Evolutionary conservation across 2,329 filamentous ascomycete species (phyloP).

Genomic region (Sporothrix luriei): DNA sequence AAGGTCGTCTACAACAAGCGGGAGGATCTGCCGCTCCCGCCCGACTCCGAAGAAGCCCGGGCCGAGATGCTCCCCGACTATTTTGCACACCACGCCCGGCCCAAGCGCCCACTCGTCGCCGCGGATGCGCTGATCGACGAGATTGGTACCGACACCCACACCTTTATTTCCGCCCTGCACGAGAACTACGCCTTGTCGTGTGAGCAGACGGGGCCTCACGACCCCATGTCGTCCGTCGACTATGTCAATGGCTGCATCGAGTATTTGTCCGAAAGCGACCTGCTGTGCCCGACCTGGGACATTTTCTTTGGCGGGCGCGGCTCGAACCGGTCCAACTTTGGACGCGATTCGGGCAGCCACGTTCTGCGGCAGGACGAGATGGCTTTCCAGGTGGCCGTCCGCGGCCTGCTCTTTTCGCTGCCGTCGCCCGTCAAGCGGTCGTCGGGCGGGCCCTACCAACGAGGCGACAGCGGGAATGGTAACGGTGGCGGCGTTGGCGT

Average conservation of each 20-base stretch:
- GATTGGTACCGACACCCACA: constrained; percentile 82
- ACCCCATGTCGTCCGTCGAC: constrained; percentile 67
- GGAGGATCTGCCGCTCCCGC: constrained; percentile 54
- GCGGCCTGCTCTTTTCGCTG: constrained; percentile 81
- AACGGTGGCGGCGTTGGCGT: constrained; percentile 40
- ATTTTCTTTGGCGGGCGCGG: constrained; percentile 65
- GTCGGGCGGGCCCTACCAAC: constrained; percentile 51
- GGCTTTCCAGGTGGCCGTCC: constrained; percentile 85
- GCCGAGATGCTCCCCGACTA: constrained; percentile 63
- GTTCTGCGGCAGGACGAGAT: constrained; percentile 89
- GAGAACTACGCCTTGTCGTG: constrained; percentile 94
- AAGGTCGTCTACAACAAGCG: constrained; percentile 97
- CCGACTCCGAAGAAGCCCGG: constrained; percentile 44
- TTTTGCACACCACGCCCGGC: constrained; percentile 59
- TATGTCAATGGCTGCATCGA: constrained; percentile 84
- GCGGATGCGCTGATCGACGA: constrained; percentile 85
- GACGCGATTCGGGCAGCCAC: constrained; percentile 66
- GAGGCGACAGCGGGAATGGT: constrained; percentile 33
- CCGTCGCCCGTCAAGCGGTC: constrained; percentile 82
- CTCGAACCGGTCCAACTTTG: constrained; percentile 43
- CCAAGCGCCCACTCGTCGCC: constrained; percentile 65
- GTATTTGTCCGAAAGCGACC: constrained; percentile 81
- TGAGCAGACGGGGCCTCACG: constrained; percentile 55
- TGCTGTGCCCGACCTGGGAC: constrained; percentile 75
- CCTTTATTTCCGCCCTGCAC: constrained; percentile 38